These are phyloP conservation scores for Xylariaceae sp. DNA, from an alignment of 2,329 filamentous ascomycete species.

Conservation along the genomic window DNA sequence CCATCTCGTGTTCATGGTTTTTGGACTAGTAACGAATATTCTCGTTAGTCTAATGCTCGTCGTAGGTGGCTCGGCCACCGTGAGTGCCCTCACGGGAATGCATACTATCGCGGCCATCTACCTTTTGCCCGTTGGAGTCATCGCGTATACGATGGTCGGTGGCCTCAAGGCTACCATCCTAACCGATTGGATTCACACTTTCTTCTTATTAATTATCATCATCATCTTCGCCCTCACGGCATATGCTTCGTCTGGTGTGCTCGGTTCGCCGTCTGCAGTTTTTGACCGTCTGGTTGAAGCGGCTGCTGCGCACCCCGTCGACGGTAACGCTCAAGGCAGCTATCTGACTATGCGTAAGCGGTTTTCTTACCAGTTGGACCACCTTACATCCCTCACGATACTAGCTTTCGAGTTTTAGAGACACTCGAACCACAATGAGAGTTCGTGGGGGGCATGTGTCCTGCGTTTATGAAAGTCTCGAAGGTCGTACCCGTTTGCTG, in stretches of 20 bases:
- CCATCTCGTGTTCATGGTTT: conserved; percentile 81
- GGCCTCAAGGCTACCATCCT: conserved; percentile 78
- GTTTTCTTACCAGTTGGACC: not conserved
- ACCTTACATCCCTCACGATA: not conserved
- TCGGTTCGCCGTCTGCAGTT: conserved; percentile 78
- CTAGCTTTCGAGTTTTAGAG: not conserved
- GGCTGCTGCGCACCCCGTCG: conserved; percentile 72
- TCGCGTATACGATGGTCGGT: conserved; percentile 71
- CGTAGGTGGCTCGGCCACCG: conserved; percentile 81
- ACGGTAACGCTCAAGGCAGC: conserved; percentile 79
- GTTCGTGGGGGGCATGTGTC: not conserved
- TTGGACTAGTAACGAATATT: conserved; percentile 84
- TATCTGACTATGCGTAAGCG: conserved; percentile 79
- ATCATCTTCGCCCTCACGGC: conserved; percentile 84
- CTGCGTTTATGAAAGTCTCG: too few relatives aligned
- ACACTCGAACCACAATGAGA: too few relatives aligned
- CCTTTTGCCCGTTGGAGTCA: conserved; percentile 79
- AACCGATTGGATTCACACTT: conserved; percentile 86
- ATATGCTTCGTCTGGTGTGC: conserved; percentile 73
- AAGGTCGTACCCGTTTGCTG: not conserved
- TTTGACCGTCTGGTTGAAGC: conserved; percentile 80
- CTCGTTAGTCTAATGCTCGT: conserved; percentile 89
- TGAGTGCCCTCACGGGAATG: conserved; percentile 74
- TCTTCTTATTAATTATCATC: conserved; percentile 85
- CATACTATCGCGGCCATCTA: conserved; percentile 83